phyloP scores from a whole-genome alignment of 495 filamentous ascomycete species.

The Hypoxylon intermedium region DNA sequence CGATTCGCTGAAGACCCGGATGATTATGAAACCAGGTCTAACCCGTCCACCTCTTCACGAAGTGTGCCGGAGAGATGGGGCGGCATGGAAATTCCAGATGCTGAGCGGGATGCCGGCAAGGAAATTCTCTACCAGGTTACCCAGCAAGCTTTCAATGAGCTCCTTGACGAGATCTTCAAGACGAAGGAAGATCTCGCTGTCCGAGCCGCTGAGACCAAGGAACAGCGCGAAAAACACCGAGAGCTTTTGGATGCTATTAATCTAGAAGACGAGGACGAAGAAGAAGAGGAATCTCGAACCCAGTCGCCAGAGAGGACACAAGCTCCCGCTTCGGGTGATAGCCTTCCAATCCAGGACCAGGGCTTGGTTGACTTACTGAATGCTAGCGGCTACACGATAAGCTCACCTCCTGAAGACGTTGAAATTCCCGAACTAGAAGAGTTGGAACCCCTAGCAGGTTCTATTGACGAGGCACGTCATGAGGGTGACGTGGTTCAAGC shows the following conservation, averaged over 20 bases:
- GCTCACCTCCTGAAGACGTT: slow-evolving; percentile 36
- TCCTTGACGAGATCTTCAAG: slow-evolving; percentile 85
- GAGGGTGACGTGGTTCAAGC: neutral
- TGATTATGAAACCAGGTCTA: slow-evolving; percentile 77
- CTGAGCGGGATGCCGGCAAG: slow-evolving; percentile 80
- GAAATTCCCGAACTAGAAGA: slow-evolving; percentile 12
- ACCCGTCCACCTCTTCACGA: slow-evolving; percentile 79
- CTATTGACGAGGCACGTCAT: neutral
- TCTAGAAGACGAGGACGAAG: slow-evolving; percentile 46
- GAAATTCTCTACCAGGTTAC: slow-evolving; percentile 90
- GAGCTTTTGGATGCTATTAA: slow-evolving; percentile 56
- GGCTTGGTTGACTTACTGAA: slow-evolving; percentile 59
- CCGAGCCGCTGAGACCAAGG: slow-evolving; percentile 67
- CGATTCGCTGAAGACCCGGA: slow-evolving; percentile 78
- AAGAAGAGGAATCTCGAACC: slow-evolving; percentile 8
- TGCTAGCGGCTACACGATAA: slow-evolving; percentile 57
- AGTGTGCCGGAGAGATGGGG: slow-evolving; percentile 85
- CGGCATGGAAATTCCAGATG: slow-evolving; percentile 79
- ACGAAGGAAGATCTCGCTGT: slow-evolving; percentile 79
- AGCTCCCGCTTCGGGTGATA: slow-evolving; percentile 12
- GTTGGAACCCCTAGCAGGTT: too few relatives aligned
- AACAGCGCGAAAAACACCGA: slow-evolving; percentile 65
- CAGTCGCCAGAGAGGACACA: slow-evolving; percentile 19
- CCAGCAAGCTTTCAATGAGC: slow-evolving; percentile 89
- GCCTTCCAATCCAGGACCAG: slow-evolving; percentile 39